Base-by-base conservation (phyloP, 139 green algal genomes). In the Zygnema circumcarinatum region DNA sequence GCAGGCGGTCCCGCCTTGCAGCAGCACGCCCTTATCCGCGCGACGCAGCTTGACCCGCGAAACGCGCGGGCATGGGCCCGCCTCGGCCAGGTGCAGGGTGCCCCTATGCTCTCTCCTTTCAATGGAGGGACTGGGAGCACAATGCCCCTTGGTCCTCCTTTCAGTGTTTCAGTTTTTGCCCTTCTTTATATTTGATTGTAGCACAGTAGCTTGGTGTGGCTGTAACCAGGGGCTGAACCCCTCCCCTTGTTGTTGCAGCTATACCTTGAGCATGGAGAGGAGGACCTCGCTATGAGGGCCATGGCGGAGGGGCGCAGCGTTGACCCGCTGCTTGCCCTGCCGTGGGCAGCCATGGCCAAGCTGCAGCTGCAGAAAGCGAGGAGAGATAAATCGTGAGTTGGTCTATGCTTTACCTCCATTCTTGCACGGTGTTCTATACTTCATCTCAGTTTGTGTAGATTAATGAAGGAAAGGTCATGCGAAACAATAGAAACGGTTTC, bases 11-110 rank as follows among this genome's bases (percentile, higher is more conserved):
- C 32, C 7, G 31, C 40, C 20, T 36, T 85, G 31, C 33, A 85
- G 79, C 79, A 85, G 41, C 79, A 85, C 22, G 79, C 79, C 52
- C 41, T 85, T 16, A 85, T 85, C 42, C 31, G 79, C 33, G 35
- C 32, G 2, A 35, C 62, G 35, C 79, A 85, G 11, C 38, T 85
- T 7, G 41, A 85, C 32, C 41, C 41, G 11, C 69, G 36, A 78
- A 35, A 35, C 22, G 41, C 39, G 3, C 3, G 31, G 7, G 79
- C 79, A 16, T 85, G 79, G 79, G 3, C 41, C 2, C 11, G 36
- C 79, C 79, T 85, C 39, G 31, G 32, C 3, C 79, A 85, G 40
- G 79, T 85, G 7, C n/a, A n/a, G n/a, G n/a, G n/a, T n/a, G n/a
- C n/a, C n/a, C n/a, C n/a, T n/a, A n/a, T n/a, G 47, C 32, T 21